Percentiles rank a stretch among this genome's conserved stretches.
phyloP scores from a whole-genome alignment of 129 eudicot species.

The Silybum marianum region DNA sequence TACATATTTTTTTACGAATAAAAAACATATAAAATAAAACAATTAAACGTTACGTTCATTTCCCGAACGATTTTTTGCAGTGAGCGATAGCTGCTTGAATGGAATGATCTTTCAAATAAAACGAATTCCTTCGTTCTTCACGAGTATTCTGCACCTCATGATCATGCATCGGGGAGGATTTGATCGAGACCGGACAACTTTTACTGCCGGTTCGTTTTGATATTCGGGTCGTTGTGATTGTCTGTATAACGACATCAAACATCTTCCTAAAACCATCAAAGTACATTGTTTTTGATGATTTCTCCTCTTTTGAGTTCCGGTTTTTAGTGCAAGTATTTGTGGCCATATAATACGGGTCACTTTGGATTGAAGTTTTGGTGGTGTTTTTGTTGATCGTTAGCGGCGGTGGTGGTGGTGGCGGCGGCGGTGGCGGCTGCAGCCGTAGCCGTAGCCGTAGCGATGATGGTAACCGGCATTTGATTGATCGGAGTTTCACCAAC shows the following conservation, averaged over 20 bases:
- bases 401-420: background rate
- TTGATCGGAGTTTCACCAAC: slow-evolving; percentile 33
- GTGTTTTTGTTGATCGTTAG: slow-evolving; percentile 3
- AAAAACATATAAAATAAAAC: background rate
- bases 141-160: background rate
- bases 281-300: background rate
- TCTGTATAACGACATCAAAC: slow-evolving; percentile 28
- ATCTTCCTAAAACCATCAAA: slow-evolving; percentile 29
- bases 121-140: slow-evolving; percentile 34
- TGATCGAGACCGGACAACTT: slow-evolving; percentile 41
- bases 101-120: slow-evolving; percentile 36
- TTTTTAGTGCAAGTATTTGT: background rate
- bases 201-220: slow-evolving; percentile 25
- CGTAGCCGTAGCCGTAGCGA: slow-evolving; percentile 10
- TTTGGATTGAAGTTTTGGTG: background rate
- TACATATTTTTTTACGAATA: background rate
- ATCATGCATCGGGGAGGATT: slow-evolving; percentile 34
- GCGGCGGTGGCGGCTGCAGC: background rate
- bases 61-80: slow-evolving; percentile 43
- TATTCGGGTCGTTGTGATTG: slow-evolving; percentile 10
- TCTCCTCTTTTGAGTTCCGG: background rate
- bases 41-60: background rate
- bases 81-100: slow-evolving; percentile 54
- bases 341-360: background rate
- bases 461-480: slow-evolving; percentile 18